These are phyloP conservation scores for Acer negundo DNA, from an alignment of 345 rosid species.

Conservation along the genomic window DNA sequence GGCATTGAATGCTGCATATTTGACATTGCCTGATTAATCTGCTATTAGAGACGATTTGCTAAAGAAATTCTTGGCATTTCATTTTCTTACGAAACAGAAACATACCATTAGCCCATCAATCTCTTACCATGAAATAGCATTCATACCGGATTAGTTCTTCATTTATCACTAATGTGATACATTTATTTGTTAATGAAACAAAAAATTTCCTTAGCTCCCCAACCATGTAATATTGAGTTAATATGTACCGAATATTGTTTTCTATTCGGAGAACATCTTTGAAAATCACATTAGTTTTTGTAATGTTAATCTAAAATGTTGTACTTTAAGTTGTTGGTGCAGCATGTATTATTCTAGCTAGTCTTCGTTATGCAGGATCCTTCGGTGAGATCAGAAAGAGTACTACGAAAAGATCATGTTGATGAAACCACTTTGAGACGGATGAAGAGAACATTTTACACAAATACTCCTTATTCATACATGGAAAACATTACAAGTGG, in stretches of 20 bases:
- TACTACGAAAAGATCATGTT: neutral
- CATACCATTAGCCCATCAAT: too few relatives aligned
- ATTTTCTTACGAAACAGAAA: too few relatives aligned
- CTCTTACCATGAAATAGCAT: too few relatives aligned
- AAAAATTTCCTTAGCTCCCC: neutral
- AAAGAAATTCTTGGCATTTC: too few relatives aligned
- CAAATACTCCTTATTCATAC: slow-evolving; percentile 19
- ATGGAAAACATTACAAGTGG: slow-evolving; percentile 16
- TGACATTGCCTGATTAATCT: too few relatives aligned
- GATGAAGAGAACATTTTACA: slow-evolving; percentile 22
- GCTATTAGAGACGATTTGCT: too few relatives aligned
- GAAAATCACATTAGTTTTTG: neutral
- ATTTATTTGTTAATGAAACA: neutral
- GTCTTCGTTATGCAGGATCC: slow-evolving; percentile 13
- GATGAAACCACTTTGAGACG: slow-evolving; percentile 18
- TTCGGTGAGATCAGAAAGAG: slow-evolving; percentile 7
- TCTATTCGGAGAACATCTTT: neutral
- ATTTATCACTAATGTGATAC: too few relatives aligned
- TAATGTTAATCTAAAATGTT: neutral
- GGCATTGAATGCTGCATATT: too few relatives aligned
- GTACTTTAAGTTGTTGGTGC: neutral
- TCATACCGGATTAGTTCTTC: too few relatives aligned
- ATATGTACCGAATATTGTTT: neutral
- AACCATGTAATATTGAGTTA: too few relatives aligned
- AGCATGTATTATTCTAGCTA: too few relatives aligned